Conservation (phyloP, 352 stramenopile genomes). For the Phytopythium mirpurense region DNA sequence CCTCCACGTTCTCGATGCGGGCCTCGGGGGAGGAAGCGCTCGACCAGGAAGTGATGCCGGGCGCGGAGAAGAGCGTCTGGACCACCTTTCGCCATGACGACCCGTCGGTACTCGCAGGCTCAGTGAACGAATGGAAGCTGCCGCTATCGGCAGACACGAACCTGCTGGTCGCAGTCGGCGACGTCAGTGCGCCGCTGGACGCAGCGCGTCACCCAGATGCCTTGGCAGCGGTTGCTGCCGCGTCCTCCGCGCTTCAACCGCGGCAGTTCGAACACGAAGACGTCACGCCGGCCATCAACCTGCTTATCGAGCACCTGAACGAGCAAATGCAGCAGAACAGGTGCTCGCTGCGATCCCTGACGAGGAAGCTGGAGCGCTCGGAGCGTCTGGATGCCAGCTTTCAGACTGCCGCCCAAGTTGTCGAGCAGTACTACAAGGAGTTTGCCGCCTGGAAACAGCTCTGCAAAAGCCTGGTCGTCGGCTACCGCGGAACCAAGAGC, state of each 20-base stretch:
- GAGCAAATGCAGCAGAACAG: constrained; percentile 76
- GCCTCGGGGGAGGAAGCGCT: constrained; percentile 15
- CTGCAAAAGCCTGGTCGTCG: constrained; percentile 57
- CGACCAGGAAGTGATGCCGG: constrained; percentile 16
- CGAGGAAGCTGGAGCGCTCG: constrained; percentile 34
- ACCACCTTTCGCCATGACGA: constrained; percentile 61
- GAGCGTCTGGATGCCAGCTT: constrained; percentile 25
- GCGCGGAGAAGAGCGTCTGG: constrained; percentile 19
- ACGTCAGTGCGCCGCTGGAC: not conserved
- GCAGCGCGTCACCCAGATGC: not conserved
- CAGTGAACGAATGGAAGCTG: constrained; percentile 42
- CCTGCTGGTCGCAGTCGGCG: constrained; percentile 46
- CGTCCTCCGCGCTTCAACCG: not conserved
- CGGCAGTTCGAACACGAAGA: constrained; percentile 33
- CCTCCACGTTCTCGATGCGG: constrained; percentile 37
- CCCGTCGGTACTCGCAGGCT: constrained; percentile 38
- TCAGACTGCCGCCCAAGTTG: constrained; percentile 22
- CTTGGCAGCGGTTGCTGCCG: not conserved
- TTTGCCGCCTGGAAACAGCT: constrained; percentile 75
- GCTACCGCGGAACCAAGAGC: constrained; percentile 32
- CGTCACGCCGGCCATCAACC: constrained; percentile 64
- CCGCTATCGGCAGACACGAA: constrained; percentile 24
- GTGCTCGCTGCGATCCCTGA: constrained; percentile 43
- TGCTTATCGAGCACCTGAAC: constrained; percentile 71
- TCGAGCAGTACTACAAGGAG: constrained; percentile 71